Conservation (phyloP, 75 land plant species). For the Picea glauca region DNA sequence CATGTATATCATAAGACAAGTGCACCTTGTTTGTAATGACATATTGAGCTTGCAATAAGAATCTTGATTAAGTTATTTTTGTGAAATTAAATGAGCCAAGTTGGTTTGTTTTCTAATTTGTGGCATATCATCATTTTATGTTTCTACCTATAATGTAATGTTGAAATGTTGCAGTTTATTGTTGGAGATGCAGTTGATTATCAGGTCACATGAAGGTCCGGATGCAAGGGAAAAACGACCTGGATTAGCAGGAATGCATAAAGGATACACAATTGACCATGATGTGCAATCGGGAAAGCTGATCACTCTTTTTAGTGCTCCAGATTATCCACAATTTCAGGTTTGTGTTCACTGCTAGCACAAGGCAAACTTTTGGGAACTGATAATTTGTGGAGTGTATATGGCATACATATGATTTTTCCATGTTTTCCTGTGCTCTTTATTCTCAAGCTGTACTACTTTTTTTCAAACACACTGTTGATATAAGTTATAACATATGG, state of each 20-base stretch:
- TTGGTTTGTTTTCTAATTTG: neutral
- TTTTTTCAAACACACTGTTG: neutral
- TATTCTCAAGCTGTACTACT: neutral
- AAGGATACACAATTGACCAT: slow-evolving; percentile 94
- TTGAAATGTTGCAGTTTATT: slow-evolving; percentile 15
- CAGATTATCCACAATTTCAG: slow-evolving; percentile 99
- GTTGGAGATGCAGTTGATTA: slow-evolving; percentile 60
- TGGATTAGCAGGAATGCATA: slow-evolving; percentile 64
- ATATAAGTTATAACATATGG: neutral
- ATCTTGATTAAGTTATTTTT: neutral
- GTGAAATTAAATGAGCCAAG: neutral
- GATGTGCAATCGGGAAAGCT: slow-evolving; percentile 81
- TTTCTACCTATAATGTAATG: slow-evolving; percentile 6
- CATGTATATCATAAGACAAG: neutral
- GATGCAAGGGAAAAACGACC: slow-evolving; percentile 88
- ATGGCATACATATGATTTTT: neutral
- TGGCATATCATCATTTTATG: neutral
- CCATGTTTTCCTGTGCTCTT: neutral
- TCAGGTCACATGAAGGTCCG: slow-evolving; percentile 98
- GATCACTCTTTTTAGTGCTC: slow-evolving; percentile 94
- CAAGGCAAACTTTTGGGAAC: neutral
- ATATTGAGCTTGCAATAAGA: neutral
- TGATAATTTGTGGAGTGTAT: neutral
- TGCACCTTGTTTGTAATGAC: neutral
- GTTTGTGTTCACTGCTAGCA: slow-evolving; percentile 23